Percentiles rank a stretch among this genome's conserved stretches.
Evolutionary conservation across 139 green algal species (phyloP).

Genomic region (Chlamydomonas asymmetrica): DNA sequence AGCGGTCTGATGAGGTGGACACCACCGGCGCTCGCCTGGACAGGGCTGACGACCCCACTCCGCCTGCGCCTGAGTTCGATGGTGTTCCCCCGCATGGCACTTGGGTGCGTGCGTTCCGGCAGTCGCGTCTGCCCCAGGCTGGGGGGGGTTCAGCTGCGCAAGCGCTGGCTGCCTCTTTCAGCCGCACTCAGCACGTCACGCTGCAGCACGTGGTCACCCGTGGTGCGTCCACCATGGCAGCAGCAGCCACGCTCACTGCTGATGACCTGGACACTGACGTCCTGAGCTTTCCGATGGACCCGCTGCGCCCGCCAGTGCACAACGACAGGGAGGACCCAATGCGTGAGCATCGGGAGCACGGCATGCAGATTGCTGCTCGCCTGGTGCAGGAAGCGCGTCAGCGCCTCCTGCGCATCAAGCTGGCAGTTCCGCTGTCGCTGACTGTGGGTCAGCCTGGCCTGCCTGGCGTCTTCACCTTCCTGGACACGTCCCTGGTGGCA

Average conservation of each 20-base stretch:
- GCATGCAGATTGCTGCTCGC: neutral
- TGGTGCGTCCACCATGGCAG: neutral
- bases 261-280: too few species aligned
- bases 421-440: neutral
- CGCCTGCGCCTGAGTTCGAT: neutral
- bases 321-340: neutral
- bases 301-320: neutral
- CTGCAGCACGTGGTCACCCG: neutral
- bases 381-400: neutral
- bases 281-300: too few species aligned
- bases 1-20: neutral
- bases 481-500: neutral
- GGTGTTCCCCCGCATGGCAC: neutral
- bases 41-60: neutral
- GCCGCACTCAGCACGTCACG: too few species aligned
- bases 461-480: too few species aligned
- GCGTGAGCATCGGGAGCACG: neutral
- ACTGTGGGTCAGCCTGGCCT: neutral
- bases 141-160: too few species aligned
- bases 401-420: neutral
- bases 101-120: neutral
- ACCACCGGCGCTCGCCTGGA: constrained; percentile 1
- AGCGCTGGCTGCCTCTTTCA: neutral
- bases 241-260: too few species aligned
- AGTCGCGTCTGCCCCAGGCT: neutral